A percentile compares a stretch with the other conserved stretches of the same genome.
phyloP scores from a whole-genome alignment of 176 grass and related monocot genomes.

The Rhynchospora breviuscula region DNA sequence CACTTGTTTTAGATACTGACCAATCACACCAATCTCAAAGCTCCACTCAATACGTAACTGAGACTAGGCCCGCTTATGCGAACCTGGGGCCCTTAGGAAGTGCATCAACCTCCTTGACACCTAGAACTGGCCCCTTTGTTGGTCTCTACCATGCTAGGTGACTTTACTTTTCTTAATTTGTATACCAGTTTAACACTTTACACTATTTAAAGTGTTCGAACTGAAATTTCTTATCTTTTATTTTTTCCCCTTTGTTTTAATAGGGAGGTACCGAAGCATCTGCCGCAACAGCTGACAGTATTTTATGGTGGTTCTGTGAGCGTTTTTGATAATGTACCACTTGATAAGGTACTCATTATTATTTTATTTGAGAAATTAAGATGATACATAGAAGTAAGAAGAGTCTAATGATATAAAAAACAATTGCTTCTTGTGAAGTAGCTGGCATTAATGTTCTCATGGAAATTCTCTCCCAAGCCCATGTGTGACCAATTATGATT shows the following conservation, averaged over 20 bases:
- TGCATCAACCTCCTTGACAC: constrained; percentile 7
- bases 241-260: not conserved
- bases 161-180: not conserved
- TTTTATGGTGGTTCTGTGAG: constrained; percentile 43
- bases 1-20: not conserved
- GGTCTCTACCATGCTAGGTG: constrained; percentile 11
- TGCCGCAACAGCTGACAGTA: constrained; percentile 34
- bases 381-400: not conserved
- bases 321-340: constrained; percentile 33
- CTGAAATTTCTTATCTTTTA: not conserved
- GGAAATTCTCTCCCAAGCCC: not conserved
- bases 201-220: not conserved
- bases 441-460: not conserved
- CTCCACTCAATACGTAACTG: not conserved
- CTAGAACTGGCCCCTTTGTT: not conserved
- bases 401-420: constrained; percentile 20
- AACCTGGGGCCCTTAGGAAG: constrained; percentile 3
- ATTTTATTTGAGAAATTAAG: not conserved
- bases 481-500: not conserved
- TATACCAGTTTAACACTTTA: not conserved
- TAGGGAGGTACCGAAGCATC: not conserved
- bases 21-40: constrained; percentile 9
- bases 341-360: constrained; percentile 36
- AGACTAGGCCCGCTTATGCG: not conserved
- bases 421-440: not conserved